Evolutionary conservation across 2,329 filamentous ascomycete genomes (phyloP), one percentile per base, ranked within the genome.

Genomic region (Onygena corvina): DNA sequence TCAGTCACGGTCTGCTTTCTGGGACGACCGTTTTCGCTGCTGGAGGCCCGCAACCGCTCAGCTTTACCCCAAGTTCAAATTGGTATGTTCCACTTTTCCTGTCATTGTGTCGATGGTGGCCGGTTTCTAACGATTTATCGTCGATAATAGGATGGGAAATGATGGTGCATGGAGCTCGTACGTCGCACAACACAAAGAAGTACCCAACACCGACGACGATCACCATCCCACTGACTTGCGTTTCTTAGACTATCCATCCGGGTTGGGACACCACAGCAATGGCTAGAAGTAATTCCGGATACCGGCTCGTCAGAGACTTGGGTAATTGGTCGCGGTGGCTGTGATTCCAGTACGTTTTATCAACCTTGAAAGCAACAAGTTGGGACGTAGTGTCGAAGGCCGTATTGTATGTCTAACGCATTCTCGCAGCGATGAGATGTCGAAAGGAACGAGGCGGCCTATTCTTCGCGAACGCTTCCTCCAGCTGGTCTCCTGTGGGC

Each of bases 381-480:
- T 16, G 29, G 29, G 4, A 4, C 8, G 14, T n/a, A 12, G 8
- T 33, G 14, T 5, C 2, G 14, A 29, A 6, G 42, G 14, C 9
- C 7, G 27, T 23, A 18, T 25, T 11, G 31, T 27, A 38, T 36
- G 4, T 46, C 27, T 46, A 46, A 46, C 42, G 31, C 6, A 5
- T 2, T 16, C 2, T 31, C 18, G 23, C 30, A 52, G 49, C 46
- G 50, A 52, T 48, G 35, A 51, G 53, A 36, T 62, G 60, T 51
- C 53, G 57, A 18, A 53, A 52, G n/a, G 51, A 57, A 50, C 55
- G 60, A 46, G 60, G 61, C 44, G 59, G 59, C 12, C 36, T 63
- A 6, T 67, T 67, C 53, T 48, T 53, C 4, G 49, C 58, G 20
- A 64, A 64, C 33, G 50, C 55, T 27, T 67, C 64, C 3, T 57